A percentile compares a stretch with the other conserved stretches of the same genome.
These are phyloP conservation scores for Suhomyces canberraensis DNA, from an alignment of 805 yeast species.

Conservation along the genomic window DNA sequence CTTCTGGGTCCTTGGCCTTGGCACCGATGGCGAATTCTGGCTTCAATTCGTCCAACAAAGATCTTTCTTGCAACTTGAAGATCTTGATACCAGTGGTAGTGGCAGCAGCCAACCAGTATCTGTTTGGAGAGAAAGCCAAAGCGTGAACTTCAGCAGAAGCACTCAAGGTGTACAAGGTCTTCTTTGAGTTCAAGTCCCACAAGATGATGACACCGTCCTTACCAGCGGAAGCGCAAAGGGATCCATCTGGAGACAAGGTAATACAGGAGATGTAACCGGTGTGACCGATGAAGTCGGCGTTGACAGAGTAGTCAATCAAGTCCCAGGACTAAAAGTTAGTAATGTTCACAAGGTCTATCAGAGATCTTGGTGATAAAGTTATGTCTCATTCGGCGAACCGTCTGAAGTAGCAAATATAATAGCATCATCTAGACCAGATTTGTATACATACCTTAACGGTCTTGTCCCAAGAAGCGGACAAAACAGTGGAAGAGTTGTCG, in stretches of 20 bases:
- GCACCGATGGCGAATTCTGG: slow-evolving; percentile 91
- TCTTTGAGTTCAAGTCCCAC: slow-evolving; percentile 90
- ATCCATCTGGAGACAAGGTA: slow-evolving; percentile 99
- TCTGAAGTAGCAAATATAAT: slow-evolving; percentile 99
- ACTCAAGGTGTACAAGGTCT: slow-evolving; percentile 86
- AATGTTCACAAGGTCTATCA: slow-evolving; percentile 48
- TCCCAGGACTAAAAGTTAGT: slow-evolving; percentile 89
- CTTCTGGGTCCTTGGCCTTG: slow-evolving; percentile 96
- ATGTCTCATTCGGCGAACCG: slow-evolving; percentile 92
- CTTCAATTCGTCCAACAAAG: slow-evolving; percentile 93
- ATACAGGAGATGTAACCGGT: slow-evolving; percentile 96
- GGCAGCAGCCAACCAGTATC: slow-evolving; percentile 99
- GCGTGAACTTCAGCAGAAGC: slow-evolving; percentile 97
- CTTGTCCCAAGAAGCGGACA: slow-evolving; percentile 99
- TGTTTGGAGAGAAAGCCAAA: slow-evolving; percentile 99
- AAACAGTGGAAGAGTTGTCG: slow-evolving; percentile 65
- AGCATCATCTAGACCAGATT: slow-evolving; percentile 59
- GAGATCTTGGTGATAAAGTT: slow-evolving; percentile 96
- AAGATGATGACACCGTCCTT: slow-evolving; percentile 98
- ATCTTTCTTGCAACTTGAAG: slow-evolving; percentile 95
- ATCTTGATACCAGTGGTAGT: slow-evolving; percentile 96
- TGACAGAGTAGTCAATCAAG: slow-evolving; percentile 74
- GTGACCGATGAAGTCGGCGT: slow-evolving; percentile 98
- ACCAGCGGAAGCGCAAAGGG: slow-evolving; percentile 99
- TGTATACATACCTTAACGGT: slow-evolving; percentile 89